Base-by-base conservation (phyloP, 164 flowering plant species). In the Aristolochia fimbriata region DNA sequence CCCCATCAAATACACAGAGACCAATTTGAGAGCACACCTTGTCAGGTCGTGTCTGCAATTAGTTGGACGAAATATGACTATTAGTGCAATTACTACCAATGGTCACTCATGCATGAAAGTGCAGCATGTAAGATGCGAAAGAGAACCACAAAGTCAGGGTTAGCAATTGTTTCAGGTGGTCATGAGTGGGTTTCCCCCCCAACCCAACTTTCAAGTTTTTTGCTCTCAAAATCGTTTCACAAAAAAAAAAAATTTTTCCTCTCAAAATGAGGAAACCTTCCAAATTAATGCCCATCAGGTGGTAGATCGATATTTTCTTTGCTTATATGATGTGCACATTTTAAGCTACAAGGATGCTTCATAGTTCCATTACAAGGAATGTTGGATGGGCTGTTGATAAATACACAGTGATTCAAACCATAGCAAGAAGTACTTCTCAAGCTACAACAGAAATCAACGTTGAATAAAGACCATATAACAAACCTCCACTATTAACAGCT, bases 1-100 rank as follows among this genome's bases (percentile, higher is more conserved):
- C 72, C 27, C 94, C 92, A 79, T 85, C 88, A 68, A 80, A 85
- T 43, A 82, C 74, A 77, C 98, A 91, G 62, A 91, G 49, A n/a
- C 87, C 87, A 54, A 87, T 69, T 56, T 81, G 82, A 30, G 95
- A 86, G 78, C 98, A 91, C 57, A 86, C 64, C 62, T 79, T 83
- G 72, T 80, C 41, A 1, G 97, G 97, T 21, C 66, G 64, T n/a
- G 77, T 71, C 96, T 91, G 83, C 51, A 47, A 11, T 52, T 9
- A 7, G 10, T 37, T 37, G 43, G 12, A 37, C 4, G 43, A 37
- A 3, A 37, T 37, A 37, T 37, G 10, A 37, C 7, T 37, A 10
- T 7, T 7, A 37, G 9, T 37, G 12, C 43, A 37, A 10, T 37
- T 37, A 22, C 30, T 15, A 52, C 19, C 27, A 22, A 51, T n/a